Evolutionary conservation across 2,329 filamentous ascomycete species (phyloP).

Genomic region (Macrophomina phaseolina): DNA sequence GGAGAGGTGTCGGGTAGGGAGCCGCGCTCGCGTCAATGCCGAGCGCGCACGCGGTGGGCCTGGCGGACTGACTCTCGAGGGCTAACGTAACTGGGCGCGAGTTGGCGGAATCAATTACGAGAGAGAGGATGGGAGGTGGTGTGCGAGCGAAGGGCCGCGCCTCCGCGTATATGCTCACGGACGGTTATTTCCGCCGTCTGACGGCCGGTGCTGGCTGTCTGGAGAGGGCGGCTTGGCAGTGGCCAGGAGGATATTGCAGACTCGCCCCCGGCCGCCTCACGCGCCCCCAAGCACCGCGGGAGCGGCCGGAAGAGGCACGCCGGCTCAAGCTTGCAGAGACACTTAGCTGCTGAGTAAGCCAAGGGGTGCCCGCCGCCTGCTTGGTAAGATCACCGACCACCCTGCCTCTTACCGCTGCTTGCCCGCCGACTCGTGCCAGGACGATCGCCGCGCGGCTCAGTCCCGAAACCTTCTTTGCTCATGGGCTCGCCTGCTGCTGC

Average conservation of each 20-base stretch:
- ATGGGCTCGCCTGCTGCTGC: background rate
- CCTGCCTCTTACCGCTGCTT: conserved; percentile 7
- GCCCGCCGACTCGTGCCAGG: background rate
- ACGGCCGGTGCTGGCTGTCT: conserved; percentile 5
- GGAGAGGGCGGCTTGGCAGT: conserved; percentile 1
- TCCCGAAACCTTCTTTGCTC: conserved; percentile 11
- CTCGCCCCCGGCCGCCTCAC: background rate
- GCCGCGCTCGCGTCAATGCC: conserved; percentile 8
- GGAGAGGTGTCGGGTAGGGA: conserved; percentile 3
- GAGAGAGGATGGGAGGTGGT: background rate
- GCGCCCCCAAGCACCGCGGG: conserved; percentile 1
- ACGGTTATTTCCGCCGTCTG: conserved; percentile 25
- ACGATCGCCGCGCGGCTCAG: conserved; percentile 10
- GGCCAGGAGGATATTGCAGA: conserved; percentile 2
- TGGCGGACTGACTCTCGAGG: conserved; percentile 8
- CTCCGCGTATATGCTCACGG: conserved; percentile 17
- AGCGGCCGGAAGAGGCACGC: conserved; percentile 25
- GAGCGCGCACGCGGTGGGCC: conserved; percentile 15
- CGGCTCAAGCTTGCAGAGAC: conserved; percentile 1
- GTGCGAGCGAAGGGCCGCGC: background rate
- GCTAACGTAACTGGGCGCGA: conserved; percentile 4
- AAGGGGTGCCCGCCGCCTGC: background rate
- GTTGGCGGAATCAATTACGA: conserved; percentile 1
- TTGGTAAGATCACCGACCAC: conserved; percentile 11
- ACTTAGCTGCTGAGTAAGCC: conserved; percentile 10